A percentile compares a stretch with the other conserved stretches of the same genome.
phyloP scores from a whole-genome alignment of 305 asterid species.

The Rubia tinctorum region DNA sequence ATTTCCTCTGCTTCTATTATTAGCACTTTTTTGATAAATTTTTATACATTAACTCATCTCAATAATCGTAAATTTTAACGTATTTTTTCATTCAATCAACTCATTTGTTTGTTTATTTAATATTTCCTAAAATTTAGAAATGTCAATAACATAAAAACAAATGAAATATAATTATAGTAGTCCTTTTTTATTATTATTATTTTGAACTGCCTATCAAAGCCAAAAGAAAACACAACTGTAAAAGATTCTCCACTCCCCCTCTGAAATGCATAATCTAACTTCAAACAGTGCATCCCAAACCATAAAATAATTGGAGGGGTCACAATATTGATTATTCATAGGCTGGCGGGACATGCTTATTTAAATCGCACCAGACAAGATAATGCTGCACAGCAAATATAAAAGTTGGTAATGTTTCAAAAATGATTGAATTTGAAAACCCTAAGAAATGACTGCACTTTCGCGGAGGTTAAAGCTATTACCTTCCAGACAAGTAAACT shows the following conservation, averaged over 20 bases:
- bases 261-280: not conserved
- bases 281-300: not conserved
- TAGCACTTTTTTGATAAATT: too few relatives aligned
- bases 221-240: not conserved
- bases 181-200: too few relatives aligned
- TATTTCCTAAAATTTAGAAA: too few relatives aligned
- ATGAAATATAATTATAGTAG: not conserved
- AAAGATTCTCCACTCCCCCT: constrained; percentile 6
- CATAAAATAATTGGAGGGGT: not conserved
- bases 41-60: too few relatives aligned
- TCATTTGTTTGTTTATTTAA: too few relatives aligned
- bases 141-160: too few relatives aligned
- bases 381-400: not conserved
- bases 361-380: not conserved
- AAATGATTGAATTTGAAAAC: not conserved
- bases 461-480: not conserved
- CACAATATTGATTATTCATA: not conserved
- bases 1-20: too few relatives aligned
- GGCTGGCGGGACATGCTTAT: not conserved
- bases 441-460: not conserved
- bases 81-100: too few relatives aligned
- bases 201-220: too few relatives aligned
- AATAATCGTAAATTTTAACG: too few relatives aligned
- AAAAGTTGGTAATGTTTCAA: not conserved
- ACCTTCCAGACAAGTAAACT: constrained; percentile 38